phyloP scores from a whole-genome alignment of 2,329 filamentous ascomycete genomes.

The Lasiodiplodia hormozganensis region DNA sequence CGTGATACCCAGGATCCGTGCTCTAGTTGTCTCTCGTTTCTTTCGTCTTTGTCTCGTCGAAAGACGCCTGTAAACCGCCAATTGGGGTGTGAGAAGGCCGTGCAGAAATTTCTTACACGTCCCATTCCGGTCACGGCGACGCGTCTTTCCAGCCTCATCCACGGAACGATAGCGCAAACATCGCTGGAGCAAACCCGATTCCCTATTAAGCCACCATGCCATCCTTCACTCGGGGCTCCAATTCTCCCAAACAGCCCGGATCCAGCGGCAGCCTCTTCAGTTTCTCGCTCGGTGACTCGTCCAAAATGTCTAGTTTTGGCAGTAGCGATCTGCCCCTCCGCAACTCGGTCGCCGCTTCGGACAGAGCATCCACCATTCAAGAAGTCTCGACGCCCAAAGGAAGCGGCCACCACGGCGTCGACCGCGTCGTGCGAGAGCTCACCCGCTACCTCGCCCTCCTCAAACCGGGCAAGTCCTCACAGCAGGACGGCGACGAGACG shows the following conservation, averaged over 20 bases:
- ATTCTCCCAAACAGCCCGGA: slow-evolving; percentile 2
- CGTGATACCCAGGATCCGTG: slow-evolving; percentile 11
- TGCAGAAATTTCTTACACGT: not conserved
- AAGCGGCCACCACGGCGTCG: not conserved
- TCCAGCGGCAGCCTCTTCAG: not conserved
- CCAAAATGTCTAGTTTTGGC: not conserved
- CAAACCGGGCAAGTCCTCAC: not conserved
- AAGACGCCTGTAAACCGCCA: not conserved
- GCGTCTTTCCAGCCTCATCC: not conserved
- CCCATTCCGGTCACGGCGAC: not conserved
- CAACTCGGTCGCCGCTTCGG: not conserved
- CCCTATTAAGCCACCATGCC: not conserved
- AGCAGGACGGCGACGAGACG: not conserved
- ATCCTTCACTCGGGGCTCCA: slow-evolving; percentile 1
- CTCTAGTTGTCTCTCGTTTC: not conserved
- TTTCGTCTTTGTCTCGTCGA: not conserved
- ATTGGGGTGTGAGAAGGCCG: not conserved
- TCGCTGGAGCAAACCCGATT: not conserved
- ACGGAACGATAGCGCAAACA: not conserved
- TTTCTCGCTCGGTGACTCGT: not conserved
- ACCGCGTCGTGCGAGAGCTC: slow-evolving; percentile 18
- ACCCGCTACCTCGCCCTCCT: slow-evolving; percentile 14
- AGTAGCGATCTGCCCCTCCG: not conserved
- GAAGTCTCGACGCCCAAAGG: not conserved
- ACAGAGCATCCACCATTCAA: not conserved